phyloP scores from a whole-genome alignment of 768 basidiomycete species.

The Boletus insuetus region DNA sequence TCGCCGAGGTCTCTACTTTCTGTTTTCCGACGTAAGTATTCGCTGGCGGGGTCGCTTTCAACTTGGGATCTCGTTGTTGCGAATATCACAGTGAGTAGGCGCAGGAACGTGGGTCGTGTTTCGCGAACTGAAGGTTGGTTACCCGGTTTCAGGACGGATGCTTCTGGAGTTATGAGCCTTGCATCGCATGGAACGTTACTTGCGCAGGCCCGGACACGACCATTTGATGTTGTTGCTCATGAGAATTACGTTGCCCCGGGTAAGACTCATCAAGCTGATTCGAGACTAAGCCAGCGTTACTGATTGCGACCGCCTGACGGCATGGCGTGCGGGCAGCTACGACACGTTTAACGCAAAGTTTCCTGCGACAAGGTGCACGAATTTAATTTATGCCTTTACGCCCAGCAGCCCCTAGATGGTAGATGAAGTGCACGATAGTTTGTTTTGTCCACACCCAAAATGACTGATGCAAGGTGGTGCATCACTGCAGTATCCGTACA shows the following conservation, averaged over 20 bases:
- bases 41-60: slow-evolving; percentile 74
- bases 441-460: neutral
- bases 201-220: slow-evolving; percentile 65
- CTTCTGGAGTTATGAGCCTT: slow-evolving; percentile 47
- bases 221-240: slow-evolving; percentile 78
- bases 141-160: slow-evolving; percentile 41
- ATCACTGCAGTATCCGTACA: slow-evolving; percentile 13
- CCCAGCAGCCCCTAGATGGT: slow-evolving; percentile 34
- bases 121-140: slow-evolving; percentile 14
- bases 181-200: slow-evolving; percentile 63
- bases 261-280: slow-evolving; percentile 41
- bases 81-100: slow-evolving; percentile 66
- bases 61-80: slow-evolving; percentile 69
- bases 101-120: slow-evolving; percentile 10
- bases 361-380: slow-evolving; percentile 55
- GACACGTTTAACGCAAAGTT: slow-evolving; percentile 56
- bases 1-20: slow-evolving; percentile 78
- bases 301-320: slow-evolving; percentile 17
- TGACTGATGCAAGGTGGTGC: slow-evolving; percentile 15
- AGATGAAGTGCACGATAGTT: slow-evolving; percentile 16
- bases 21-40: slow-evolving; percentile 90
- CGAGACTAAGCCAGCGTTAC: slow-evolving; percentile 13
- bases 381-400: slow-evolving; percentile 47
- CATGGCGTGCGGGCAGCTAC: slow-evolving; percentile 31
- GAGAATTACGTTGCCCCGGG: slow-evolving; percentile 76